A percentile compares a stretch with the other conserved stretches of the same genome.
Conservation (phyloP, 768 basidiomycete species). For the Leucogyrophana mollusca region DNA sequence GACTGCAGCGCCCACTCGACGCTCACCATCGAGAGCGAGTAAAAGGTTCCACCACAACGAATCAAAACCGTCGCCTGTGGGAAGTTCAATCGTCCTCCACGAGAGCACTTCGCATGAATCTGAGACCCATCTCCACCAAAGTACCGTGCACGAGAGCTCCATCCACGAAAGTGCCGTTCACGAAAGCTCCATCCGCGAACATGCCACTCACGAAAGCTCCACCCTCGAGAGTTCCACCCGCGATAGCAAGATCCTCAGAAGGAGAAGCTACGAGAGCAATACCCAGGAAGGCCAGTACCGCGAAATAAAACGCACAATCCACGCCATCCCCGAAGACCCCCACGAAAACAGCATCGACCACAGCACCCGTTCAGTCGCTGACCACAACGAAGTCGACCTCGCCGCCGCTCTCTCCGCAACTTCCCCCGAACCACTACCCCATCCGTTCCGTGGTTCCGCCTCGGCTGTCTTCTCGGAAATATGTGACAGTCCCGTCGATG, state of each 20-base stretch:
- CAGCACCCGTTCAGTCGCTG: slow-evolving; percentile 13
- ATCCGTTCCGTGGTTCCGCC: slow-evolving; percentile 41
- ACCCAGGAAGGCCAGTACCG: slow-evolving; percentile 13
- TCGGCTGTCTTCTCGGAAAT: slow-evolving; percentile 29
- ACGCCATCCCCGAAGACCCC: slow-evolving; percentile 25
- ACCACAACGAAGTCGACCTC: slow-evolving; percentile 24
- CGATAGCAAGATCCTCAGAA: slow-evolving; percentile 11
- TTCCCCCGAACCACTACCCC: slow-evolving; percentile 45
- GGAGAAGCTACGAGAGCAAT: slow-evolving; percentile 10
- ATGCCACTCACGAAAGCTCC: slow-evolving; percentile 12
- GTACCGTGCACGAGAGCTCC: slow-evolving; percentile 10
- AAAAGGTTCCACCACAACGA: background rate
- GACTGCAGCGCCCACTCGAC: slow-evolving; percentile 15
- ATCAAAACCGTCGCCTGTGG: slow-evolving; percentile 10
- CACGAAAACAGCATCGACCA: slow-evolving; percentile 17
- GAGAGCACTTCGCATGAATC: slow-evolving; percentile 11
- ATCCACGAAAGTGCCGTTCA: slow-evolving; percentile 16
- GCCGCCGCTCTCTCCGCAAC: slow-evolving; percentile 24
- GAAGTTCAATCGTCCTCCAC: slow-evolving; percentile 8
- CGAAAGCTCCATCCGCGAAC: background rate
- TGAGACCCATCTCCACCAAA: too few species aligned
- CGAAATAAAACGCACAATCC: slow-evolving; percentile 26
- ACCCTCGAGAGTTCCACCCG: slow-evolving; percentile 7
- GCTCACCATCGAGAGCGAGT: slow-evolving; percentile 11
- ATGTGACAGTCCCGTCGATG: slow-evolving; percentile 31